Base-by-base conservation (phyloP, 345 rosid species). In the Eucalyptus curtisii region DNA sequence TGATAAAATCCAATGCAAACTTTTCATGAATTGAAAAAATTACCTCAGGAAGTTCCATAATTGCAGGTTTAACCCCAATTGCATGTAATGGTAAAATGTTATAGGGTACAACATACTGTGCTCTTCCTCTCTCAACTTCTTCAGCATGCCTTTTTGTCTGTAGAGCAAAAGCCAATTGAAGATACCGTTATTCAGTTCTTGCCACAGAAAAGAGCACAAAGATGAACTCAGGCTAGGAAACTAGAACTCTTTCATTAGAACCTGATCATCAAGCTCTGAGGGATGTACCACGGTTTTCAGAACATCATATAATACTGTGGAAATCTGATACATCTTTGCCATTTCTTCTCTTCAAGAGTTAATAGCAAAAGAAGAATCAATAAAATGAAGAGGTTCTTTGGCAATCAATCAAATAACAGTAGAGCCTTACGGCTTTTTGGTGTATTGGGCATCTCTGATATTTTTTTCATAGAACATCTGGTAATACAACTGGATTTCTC, bases 1-100 rank as follows among this genome's bases (percentile, higher is more conserved):
- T 25, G 44, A 86, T 15, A 48, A 49, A 49, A 49, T 49, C 22
- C 37, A 37, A 86, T 0, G 30, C 87, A 6, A 48, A 31, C 87
- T 40, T 86, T 47, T 47, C 87, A n/a, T 31, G 7, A 48, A 37
- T 53, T 40, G 82, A n/a, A 90, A 50, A 64, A 52, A 91, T 92
- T 92, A 97, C 99, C 99, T 97, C 97, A 85, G 97, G 97, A 91
- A 96, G 95, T 87, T 97, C 94, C 99, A 97, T 96, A 49, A 97
- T 90, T 79, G 92, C 95, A 76, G 99, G 92, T 95, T 93, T 95
- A 81, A 93, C 93, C 87, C 93, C 99, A n/a, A 91, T 92, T 40
- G 95, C 95, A 88, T 95, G 86, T 57, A 97, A 86, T 47, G 99
- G 99, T 87, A 98, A 96, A 93, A 98, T 98, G 94, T 98, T 98